Evolutionary conservation across 2,329 filamentous ascomycete genomes (phyloP).

Genomic region (Aspergillus candidus): DNA sequence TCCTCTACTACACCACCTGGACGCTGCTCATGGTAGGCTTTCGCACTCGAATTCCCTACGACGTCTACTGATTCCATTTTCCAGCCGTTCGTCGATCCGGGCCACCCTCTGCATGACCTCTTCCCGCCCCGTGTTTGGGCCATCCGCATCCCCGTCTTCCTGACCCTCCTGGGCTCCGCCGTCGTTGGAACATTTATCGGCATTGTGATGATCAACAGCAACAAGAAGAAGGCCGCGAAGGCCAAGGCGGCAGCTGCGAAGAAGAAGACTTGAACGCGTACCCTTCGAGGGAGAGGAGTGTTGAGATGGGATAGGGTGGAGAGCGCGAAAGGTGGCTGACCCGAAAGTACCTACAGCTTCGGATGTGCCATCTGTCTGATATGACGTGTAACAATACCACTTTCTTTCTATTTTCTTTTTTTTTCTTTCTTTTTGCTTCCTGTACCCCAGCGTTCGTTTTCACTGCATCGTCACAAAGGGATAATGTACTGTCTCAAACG

Average conservation of each 20-base stretch:
- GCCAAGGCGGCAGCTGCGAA: constrained; percentile 71
- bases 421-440: not conserved
- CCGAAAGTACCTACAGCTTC: too few relatives aligned
- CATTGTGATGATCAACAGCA: constrained; percentile 98
- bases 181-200: constrained; percentile 94
- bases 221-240: constrained; percentile 95
- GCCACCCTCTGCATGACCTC: constrained; percentile 86
- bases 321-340: constrained; percentile 1
- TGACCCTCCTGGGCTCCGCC: constrained; percentile 83
- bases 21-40: constrained; percentile 82
- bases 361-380: constrained; percentile 1
- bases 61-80: not conserved
- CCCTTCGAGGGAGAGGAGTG: constrained; percentile 1
- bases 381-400: constrained; percentile 6
- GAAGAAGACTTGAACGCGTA: constrained; percentile 67
- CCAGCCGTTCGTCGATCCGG: constrained; percentile 93
- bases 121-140: constrained; percentile 98
- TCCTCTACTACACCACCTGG: constrained; percentile 95
- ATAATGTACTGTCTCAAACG: too few relatives aligned
- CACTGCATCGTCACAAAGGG: not conserved
- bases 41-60: not conserved
- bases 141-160: constrained; percentile 94
- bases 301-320: not conserved
- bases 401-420: not conserved
- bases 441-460: not conserved